These are phyloP conservation scores for Alternaria burnsii DNA, from an alignment of 2,329 filamentous ascomycete species.

Conservation along the genomic window DNA sequence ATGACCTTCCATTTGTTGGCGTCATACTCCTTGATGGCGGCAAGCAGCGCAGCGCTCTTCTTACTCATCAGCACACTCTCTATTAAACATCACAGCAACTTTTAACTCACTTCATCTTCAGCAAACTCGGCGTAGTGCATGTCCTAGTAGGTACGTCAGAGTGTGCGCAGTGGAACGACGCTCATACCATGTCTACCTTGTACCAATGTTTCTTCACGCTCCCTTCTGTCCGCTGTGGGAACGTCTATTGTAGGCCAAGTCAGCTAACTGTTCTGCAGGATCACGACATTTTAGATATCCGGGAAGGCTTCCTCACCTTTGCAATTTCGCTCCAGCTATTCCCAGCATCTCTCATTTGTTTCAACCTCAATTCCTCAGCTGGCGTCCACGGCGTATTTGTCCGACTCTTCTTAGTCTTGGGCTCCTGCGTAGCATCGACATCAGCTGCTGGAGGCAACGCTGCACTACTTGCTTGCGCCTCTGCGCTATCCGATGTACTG, in stretches of 20 bases:
- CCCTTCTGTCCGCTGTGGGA: constrained; percentile 91
- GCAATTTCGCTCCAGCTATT: constrained; percentile 98
- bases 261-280: constrained; percentile 19
- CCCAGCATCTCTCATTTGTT: constrained; percentile 91
- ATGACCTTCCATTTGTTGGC: constrained; percentile 99
- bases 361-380: constrained; percentile 88
- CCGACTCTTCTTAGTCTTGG: constrained; percentile 81
- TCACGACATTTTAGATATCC: neutral
- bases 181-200: constrained; percentile 68
- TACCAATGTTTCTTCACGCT: constrained; percentile 99
- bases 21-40: constrained; percentile 98
- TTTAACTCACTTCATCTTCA: constrained; percentile 81
- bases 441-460: constrained; percentile 34
- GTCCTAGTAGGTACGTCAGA: constrained; percentile 66
- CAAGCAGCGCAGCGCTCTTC: constrained; percentile 80
- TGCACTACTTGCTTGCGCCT: constrained; percentile 30
- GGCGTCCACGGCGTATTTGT: constrained; percentile 99
- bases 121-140: constrained; percentile 99
- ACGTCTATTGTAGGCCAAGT: constrained; percentile 67
- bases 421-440: constrained; percentile 43
- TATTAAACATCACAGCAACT: constrained; percentile 6
- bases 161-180: constrained; percentile 21
- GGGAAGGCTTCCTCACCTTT: constrained; percentile 68
- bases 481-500: constrained; percentile 25
- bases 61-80: constrained; percentile 38